Base-by-base conservation (phyloP, 148 eudicot genomes). In the Camellia sinensis region DNA sequence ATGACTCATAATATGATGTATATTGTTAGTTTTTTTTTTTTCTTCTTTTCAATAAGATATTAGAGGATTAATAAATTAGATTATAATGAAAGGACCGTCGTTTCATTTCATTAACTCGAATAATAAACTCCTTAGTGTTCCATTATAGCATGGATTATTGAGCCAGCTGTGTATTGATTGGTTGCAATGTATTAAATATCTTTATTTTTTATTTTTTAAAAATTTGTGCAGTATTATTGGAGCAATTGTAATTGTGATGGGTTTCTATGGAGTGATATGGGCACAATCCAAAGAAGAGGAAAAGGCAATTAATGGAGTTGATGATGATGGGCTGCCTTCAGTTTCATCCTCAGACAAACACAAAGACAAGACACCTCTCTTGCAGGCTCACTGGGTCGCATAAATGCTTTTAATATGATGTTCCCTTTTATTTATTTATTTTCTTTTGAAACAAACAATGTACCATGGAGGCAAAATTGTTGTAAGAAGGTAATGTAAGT, bases 241-340 rank as follows among this genome's bases (percentile, higher is more conserved):
- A 76, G 86, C 83, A 65, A 56, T 59, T 44, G 77, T 84, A 14
- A 80, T 84, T 18, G 86, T 76, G 17, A 15, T 61, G 71, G 86
- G 86, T 7, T 83, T 83, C 54, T 83, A 83, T 70, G 83, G 80
- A 44, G 83, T 77, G 53, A 77, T 84, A 8, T 84, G 86, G 86
- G 67, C 86, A 22, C 86, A 84, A 59, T 73, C 83, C 44, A 84
- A 80, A 71, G 83, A 77, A 67, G 53, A 75, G 40, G 70, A 67
- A 11, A 71, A 68, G 52, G 67, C n/a, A 57, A 45, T 6, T 2
- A n/a, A 57, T 54, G 4, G 37, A 18, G 15, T 29, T 21, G 57
- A 76, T 65, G 2, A 7, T 21, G 57, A 76, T 65, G 2, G 13
- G 46, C 68, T 75, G 72, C 74, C 78, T 52, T 80, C 37, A 29